phyloP scores from a whole-genome alignment of 371 early-diverging fungal genomes.

The Mucor saturninus region DNA sequence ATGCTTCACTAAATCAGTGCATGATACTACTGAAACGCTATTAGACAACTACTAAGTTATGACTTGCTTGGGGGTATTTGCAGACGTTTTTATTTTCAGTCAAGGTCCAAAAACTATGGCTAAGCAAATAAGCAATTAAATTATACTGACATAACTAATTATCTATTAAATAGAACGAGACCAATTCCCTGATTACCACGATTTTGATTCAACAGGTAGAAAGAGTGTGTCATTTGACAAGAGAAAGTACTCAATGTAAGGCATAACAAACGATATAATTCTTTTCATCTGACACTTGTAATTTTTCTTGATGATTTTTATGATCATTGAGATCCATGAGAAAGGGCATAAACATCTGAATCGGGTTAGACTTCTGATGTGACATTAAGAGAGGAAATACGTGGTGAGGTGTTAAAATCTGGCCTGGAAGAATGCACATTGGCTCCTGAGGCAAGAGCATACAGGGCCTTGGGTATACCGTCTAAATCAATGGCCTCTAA shows the following conservation, averaged over 20 bases:
- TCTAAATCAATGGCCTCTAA: slow-evolving; percentile 47
- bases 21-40: too few species aligned
- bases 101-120: too few species aligned
- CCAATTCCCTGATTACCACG: too few species aligned
- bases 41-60: too few species aligned
- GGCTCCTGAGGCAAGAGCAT: slow-evolving; percentile 48
- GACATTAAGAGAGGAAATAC: slow-evolving; percentile 4
- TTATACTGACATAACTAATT: too few species aligned
- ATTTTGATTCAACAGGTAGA: too few species aligned
- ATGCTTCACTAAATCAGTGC: too few species aligned
- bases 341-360: neutral
- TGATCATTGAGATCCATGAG: slow-evolving; percentile 3
- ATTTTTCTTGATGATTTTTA: neutral
- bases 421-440: slow-evolving; percentile 36
- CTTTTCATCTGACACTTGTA: neutral
- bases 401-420: neutral
- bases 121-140: too few species aligned
- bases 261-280: slow-evolving; percentile 25
- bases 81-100: too few species aligned
- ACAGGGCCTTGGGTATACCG: slow-evolving; percentile 43
- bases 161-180: too few species aligned
- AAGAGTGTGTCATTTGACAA: too few species aligned
- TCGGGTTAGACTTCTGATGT: neutral
- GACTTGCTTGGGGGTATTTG: too few species aligned
- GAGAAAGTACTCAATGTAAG: slow-evolving; percentile 2